These are phyloP conservation scores for Trichomonascaceae sp. DNA, from an alignment of 1,139 yeast genomes.

Conservation along the genomic window DNA sequence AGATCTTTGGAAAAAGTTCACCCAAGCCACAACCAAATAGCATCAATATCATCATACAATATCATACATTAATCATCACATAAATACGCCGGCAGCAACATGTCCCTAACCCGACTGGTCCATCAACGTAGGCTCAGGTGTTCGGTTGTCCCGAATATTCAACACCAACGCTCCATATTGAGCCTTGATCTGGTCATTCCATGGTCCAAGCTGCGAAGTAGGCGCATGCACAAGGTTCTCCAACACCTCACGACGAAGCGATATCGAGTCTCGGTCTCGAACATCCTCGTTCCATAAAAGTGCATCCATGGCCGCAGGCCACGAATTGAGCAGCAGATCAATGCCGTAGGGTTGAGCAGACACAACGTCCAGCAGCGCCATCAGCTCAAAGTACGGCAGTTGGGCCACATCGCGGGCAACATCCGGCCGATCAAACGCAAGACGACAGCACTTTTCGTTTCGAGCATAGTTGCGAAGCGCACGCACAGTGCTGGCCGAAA, in stretches of 20 bases:
- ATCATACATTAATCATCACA: neutral
- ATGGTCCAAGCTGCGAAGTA: conserved; percentile 10
- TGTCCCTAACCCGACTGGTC: conserved; percentile 1
- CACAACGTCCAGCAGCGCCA: conserved; percentile 11
- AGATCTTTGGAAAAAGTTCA: conserved; percentile 18
- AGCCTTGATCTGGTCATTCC: conserved; percentile 13
- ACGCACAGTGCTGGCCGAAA: conserved; percentile 9
- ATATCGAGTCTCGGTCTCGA: conserved; percentile 11
- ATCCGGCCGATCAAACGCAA: conserved; percentile 2
- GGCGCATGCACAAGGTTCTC: conserved; percentile 11
- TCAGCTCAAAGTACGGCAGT: conserved; percentile 13
- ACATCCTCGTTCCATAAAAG: conserved; percentile 12
- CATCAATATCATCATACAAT: neutral
- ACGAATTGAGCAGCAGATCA: conserved; percentile 10
- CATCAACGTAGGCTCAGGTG: conserved; percentile 9
- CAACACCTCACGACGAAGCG: conserved; percentile 13
- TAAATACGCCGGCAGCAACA: neutral
- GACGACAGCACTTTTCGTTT: conserved; percentile 4
- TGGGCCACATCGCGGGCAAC: conserved; percentile 4
- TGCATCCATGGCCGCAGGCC: conserved; percentile 18
- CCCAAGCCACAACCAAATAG: conserved; percentile 10
- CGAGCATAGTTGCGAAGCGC: conserved; percentile 8
- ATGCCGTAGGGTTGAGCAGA: conserved; percentile 14
- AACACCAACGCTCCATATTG: conserved; percentile 11
- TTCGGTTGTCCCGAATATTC: conserved; percentile 7